Base-by-base conservation (phyloP, 352 stramenopile species). In the Phytophthora foliorum region DNA sequence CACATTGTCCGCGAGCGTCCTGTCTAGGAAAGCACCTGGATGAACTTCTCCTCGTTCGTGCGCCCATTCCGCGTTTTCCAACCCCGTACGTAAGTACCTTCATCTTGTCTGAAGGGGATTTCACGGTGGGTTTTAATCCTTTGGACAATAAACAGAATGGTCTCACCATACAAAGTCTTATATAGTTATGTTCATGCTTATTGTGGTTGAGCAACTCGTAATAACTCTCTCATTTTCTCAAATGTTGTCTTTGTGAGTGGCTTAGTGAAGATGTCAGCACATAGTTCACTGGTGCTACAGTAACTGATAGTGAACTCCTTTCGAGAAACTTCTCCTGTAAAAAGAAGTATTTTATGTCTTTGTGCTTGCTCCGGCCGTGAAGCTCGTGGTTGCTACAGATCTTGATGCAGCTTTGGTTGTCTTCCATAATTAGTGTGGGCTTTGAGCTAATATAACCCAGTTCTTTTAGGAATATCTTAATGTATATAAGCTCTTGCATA, bases 331-430 rank as follows among this genome's bases (percentile, higher is more conserved):
- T 50, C 19, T 68, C 42, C 17, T 53, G 39, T 13, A 67, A 39
- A 17, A 60, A 60, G 8, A 62, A 54, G 34, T 58, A 69, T 6
- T 58, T 57, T 0, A 69, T 62, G 9, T 62, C 51, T 1, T 57
- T 69, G 36, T 69, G 61, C 25, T 69, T 58, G 6, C 29, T 50
- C 3, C 41, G 16, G 7, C 39, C 49, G 24, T 63, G 61, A 22
- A 62, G 25, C 6, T 41, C 32, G 13, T 31, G 31, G 32, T 68
- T 68, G n/a, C 63, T 69, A 21, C 32, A 54, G 14, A 69, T 56
- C 13, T 58, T 46, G n/a, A 62, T 69, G 34, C 14, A 62, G 32
- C 29, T 54, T 57, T 69, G 60, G 22, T 69, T 69, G 45, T 57
- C 52, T 58, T 69, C 61, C 14, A 53, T 13, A 17, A 53, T 66